Conservation (phyloP, 2,329 filamentous ascomycete species). For the Erysiphe pulchra region DNA sequence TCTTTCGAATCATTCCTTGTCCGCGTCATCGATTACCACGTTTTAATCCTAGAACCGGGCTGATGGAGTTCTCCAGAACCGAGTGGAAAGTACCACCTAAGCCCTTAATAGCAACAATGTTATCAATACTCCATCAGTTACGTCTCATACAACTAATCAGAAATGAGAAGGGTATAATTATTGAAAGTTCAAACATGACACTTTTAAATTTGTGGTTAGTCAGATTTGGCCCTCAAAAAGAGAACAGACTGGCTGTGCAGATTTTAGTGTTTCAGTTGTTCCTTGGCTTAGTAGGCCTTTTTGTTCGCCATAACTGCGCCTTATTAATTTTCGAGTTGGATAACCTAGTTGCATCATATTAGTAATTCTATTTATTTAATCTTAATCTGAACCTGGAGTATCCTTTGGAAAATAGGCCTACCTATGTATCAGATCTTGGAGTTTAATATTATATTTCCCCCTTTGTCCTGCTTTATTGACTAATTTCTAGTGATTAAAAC, state of each 20-base stretch:
- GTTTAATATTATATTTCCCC: too few relatives aligned
- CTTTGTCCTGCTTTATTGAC: too few relatives aligned
- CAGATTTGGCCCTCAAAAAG: conserved; percentile 75
- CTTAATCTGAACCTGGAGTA: neutral
- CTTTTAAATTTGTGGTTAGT: conserved; percentile 91
- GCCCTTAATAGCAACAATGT: conserved; percentile 29
- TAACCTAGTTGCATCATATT: conserved; percentile 26
- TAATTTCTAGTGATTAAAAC: too few relatives aligned
- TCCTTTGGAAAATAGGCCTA: too few relatives aligned
- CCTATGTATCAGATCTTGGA: too few relatives aligned
- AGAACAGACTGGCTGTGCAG: conserved; percentile 59
- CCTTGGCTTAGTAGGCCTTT: conserved; percentile 58
- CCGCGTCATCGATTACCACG: conserved; percentile 75
- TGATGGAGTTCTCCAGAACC: conserved; percentile 69
- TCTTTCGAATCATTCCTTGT: conserved; percentile 76
- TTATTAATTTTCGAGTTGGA: conserved; percentile 75
- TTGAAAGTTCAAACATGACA: conserved; percentile 72
- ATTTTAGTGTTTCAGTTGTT: conserved; percentile 53
- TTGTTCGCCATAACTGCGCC: conserved; percentile 66
- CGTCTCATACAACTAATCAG: conserved; percentile 40
- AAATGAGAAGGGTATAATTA: conserved; percentile 42
- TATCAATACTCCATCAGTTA: conserved; percentile 45
- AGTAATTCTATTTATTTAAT: neutral
- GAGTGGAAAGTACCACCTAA: conserved; percentile 50
- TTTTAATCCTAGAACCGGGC: conserved; percentile 63